Evolutionary conservation across 163 green algal genomes (phyloP).

Genomic region (Prototheca stagnorum): DNA sequence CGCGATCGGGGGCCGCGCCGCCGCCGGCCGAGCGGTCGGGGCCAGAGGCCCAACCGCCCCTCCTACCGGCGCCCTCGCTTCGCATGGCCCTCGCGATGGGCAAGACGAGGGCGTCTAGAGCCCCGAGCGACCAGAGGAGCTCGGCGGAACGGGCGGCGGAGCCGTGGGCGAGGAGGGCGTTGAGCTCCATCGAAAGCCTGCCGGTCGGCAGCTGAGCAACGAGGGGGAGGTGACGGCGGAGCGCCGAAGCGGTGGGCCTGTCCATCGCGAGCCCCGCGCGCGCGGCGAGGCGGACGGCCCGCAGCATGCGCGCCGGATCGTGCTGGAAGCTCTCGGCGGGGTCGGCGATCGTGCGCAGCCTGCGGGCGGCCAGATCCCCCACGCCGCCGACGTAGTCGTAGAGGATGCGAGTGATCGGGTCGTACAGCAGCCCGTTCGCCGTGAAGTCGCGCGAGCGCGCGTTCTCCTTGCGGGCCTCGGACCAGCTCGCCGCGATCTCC

Average conservation of each 20-base stretch:
- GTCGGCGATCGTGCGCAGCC: conserved; percentile 27
- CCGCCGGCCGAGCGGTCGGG: background rate
- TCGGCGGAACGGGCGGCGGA: conserved; percentile 12
- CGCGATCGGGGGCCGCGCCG: no score
- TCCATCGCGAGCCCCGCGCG: conserved; percentile 6
- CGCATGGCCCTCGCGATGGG: conserved; percentile 1
- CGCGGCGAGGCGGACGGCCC: conserved; percentile 35
- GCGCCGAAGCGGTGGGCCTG: background rate
- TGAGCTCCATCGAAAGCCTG: conserved; percentile 24
- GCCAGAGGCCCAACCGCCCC: no score
- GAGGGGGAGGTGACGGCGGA: background rate
- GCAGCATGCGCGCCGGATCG: conserved; percentile 42
- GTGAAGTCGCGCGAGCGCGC: conserved; percentile 59
- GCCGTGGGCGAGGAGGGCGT: conserved; percentile 31
- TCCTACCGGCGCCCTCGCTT: background rate
- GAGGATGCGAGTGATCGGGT: conserved; percentile 30
- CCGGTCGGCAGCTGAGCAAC: background rate
- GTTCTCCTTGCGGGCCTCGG: conserved; percentile 27
- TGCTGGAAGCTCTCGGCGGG: conserved; percentile 23
- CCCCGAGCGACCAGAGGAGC: conserved; percentile 29
- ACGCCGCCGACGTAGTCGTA: conserved; percentile 29
- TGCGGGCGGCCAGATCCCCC: conserved; percentile 20
- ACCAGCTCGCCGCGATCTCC: conserved; percentile 11
- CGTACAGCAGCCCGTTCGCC: conserved; percentile 59
- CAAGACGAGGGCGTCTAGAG: conserved; percentile 37